phyloP scores from a whole-genome alignment of 2,329 filamentous ascomycete genomes.

The Colletotrichum simmondsii region DNA sequence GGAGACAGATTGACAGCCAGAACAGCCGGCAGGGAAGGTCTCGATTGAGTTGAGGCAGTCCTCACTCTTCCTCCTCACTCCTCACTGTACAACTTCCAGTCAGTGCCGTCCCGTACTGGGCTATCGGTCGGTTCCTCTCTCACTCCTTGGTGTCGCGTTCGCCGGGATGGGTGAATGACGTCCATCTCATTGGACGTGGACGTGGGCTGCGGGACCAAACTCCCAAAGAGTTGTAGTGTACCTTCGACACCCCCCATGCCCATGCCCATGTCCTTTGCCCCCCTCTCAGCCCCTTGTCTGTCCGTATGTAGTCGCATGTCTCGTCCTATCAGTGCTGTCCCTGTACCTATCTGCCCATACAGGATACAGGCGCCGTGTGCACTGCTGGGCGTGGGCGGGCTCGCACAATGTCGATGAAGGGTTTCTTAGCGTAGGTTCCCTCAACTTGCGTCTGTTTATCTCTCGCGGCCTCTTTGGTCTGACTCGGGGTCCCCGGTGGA shows the following conservation, averaged over 20 bases:
- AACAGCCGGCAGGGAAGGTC: slow-evolving; percentile 26
- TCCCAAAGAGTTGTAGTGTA: slow-evolving; percentile 5
- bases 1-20: slow-evolving; percentile 7
- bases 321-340: slow-evolving; percentile 11
- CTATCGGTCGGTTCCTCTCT: slow-evolving; percentile 18
- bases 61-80: neutral
- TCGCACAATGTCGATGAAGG: neutral
- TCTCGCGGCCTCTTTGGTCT: slow-evolving; percentile 24
- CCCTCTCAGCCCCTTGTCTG: slow-evolving; percentile 2
- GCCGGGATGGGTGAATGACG: slow-evolving; percentile 33
- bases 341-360: neutral
- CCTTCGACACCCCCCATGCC: slow-evolving; percentile 17
- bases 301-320: neutral
- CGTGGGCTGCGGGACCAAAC: slow-evolving; percentile 10
- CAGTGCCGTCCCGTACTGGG: slow-evolving; percentile 13
- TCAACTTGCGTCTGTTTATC: slow-evolving; percentile 26
- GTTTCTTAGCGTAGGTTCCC: slow-evolving; percentile 22
- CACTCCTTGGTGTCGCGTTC: slow-evolving; percentile 26
- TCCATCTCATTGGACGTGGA: slow-evolving; percentile 27
- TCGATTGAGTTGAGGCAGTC: slow-evolving; percentile 33
- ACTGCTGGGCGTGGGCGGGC: slow-evolving; percentile 4
- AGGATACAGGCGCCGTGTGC: neutral
- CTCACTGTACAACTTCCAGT: slow-evolving; percentile 17
- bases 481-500: slow-evolving; percentile 32
- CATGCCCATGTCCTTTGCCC: slow-evolving; percentile 23